Conservation (phyloP, 2,329 filamentous ascomycete species). For the Rutstroemia sp. region DNA sequence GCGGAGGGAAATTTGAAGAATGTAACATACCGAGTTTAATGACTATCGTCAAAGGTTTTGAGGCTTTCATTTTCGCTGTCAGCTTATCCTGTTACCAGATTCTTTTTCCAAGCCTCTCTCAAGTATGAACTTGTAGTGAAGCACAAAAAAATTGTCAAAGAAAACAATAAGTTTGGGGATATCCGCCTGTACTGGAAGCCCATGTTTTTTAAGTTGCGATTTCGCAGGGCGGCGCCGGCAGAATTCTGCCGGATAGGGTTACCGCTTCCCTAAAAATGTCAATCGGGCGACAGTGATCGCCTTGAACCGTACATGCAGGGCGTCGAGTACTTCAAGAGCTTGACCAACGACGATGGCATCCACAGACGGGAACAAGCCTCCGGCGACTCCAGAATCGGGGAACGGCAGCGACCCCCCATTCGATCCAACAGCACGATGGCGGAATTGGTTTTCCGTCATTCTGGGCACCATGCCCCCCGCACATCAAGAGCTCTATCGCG, state of each 20-base stretch:
- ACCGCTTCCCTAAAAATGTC: constrained; percentile 1
- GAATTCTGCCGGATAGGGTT: not conserved
- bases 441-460: constrained; percentile 9
- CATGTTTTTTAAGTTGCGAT: too few species aligned
- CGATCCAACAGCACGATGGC: constrained; percentile 4
- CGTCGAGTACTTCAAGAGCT: not conserved
- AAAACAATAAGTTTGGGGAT: too few species aligned
- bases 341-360: not conserved
- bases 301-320: not conserved
- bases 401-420: not conserved
- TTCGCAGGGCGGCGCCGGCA: not conserved
- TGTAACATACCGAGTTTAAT: constrained; percentile 53
- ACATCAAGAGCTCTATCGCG: constrained; percentile 37
- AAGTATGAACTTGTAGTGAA: not conserved
- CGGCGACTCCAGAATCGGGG: not conserved
- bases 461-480: constrained; percentile 8
- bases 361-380: constrained; percentile 6
- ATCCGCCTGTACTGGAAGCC: too few species aligned
- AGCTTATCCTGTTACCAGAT: not conserved
- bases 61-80: constrained; percentile 38
- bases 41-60: constrained; percentile 54
- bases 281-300: not conserved
- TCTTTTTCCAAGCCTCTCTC: not conserved
- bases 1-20: constrained; percentile 4
- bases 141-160: too few species aligned